Conservation (phyloP, 2,329 filamentous ascomycete genomes). For the Madurella mycetomatis region DNA sequence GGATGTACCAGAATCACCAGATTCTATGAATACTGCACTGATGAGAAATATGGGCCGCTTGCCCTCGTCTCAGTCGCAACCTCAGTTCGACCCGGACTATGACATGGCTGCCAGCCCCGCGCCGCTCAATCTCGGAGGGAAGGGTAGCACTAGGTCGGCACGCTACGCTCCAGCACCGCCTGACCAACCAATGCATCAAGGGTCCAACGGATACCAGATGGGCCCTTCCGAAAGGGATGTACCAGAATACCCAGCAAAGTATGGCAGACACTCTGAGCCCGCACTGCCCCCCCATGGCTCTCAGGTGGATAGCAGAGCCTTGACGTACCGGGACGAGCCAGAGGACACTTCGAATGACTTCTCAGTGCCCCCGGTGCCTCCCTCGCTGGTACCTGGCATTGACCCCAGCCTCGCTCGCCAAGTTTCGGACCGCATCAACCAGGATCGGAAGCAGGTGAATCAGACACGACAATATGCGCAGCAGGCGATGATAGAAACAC, state of each 20-base stretch:
- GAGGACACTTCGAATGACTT: slow-evolving; percentile 36
- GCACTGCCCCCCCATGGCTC: slow-evolving; percentile 27
- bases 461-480: slow-evolving; percentile 43
- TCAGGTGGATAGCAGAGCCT: slow-evolving; percentile 30
- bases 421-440: slow-evolving; percentile 53
- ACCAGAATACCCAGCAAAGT: slow-evolving; percentile 23
- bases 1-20: slow-evolving; percentile 55
- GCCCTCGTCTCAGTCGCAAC: slow-evolving; percentile 19
- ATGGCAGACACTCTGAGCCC: slow-evolving; percentile 22
- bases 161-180: slow-evolving; percentile 9
- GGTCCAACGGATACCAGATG: slow-evolving; percentile 28
- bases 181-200: slow-evolving; percentile 23
- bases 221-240: slow-evolving; percentile 21
- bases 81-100: slow-evolving; percentile 32
- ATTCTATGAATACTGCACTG: slow-evolving; percentile 26
- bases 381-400: slow-evolving; percentile 57
- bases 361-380: slow-evolving; percentile 46
- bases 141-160: slow-evolving; percentile 28
- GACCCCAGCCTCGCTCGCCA: slow-evolving; percentile 54
- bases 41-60: slow-evolving; percentile 27
- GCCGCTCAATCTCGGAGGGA: slow-evolving; percentile 41
- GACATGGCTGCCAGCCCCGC: slow-evolving; percentile 40
- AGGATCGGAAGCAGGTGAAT: slow-evolving; percentile 43
- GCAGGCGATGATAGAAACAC: slow-evolving; percentile 35
- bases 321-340: slow-evolving; percentile 34